Evolutionary conservation across 1,139 yeast species (phyloP).

Genomic region (Sugiyamaella pinicola): DNA sequence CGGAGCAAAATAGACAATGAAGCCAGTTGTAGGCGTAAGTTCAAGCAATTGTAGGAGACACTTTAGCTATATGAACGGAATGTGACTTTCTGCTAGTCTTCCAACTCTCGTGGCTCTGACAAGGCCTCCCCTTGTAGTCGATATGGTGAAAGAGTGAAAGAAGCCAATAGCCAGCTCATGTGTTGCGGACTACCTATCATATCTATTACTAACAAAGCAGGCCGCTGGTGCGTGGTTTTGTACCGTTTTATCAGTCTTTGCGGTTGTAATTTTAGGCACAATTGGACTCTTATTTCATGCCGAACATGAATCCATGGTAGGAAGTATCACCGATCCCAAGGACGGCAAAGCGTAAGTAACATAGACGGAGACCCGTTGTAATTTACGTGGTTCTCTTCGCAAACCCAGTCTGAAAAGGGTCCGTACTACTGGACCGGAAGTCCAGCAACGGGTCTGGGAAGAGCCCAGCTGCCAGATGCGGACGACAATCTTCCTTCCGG

Average conservation of each 20-base stretch:
- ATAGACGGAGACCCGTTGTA: too few relatives aligned
- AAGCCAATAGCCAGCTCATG: too few relatives aligned
- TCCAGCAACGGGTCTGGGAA: conserved; percentile 3
- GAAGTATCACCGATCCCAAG: conserved; percentile 85
- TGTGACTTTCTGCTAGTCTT: too few relatives aligned
- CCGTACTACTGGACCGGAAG: too few relatives aligned
- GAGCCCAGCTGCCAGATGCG: neutral
- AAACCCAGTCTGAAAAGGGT: too few relatives aligned
- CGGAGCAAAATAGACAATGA: conserved; percentile 32
- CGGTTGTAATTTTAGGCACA: conserved; percentile 80
- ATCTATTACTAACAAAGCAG: conserved; percentile 42
- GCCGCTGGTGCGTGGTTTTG: conserved; percentile 93
- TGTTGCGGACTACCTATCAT: too few relatives aligned
- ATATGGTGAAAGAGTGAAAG: too few relatives aligned
- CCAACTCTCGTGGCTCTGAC: too few relatives aligned
- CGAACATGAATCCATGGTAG: conserved; percentile 90
- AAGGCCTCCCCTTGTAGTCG: too few relatives aligned
- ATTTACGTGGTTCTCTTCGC: too few relatives aligned
- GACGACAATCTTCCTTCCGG: too few relatives aligned
- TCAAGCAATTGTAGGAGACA: neutral
- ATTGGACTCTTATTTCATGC: conserved; percentile 78
- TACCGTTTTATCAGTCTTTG: conserved; percentile 88
- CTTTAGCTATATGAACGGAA: too few relatives aligned
- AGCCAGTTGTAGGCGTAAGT: conserved; percentile 46
- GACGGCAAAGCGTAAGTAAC: conserved; percentile 76